Evolutionary conservation across 2,329 filamentous ascomycete genomes (phyloP), one percentile per base, ranked within the genome.

Genomic region (Fusarium xylarioides): DNA sequence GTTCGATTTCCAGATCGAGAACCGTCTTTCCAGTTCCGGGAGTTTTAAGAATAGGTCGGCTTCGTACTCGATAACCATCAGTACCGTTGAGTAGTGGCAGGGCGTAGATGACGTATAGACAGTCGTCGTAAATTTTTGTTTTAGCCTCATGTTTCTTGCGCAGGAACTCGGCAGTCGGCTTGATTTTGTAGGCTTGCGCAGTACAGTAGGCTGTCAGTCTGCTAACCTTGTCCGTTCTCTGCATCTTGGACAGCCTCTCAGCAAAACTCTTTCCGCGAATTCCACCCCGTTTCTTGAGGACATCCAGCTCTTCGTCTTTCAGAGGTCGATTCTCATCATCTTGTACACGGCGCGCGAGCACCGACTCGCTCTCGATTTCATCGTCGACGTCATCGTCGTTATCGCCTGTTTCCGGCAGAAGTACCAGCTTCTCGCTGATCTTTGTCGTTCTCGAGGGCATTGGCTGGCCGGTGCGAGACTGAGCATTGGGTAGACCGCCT

Each of bases 81-180:
- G 87, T 90, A 2, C 95, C 96, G 5, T 94, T 92, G 60, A 98
- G 86, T 21, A 99, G 85, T 10, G 96, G 96, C 35, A 98, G 85
- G 80, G 98, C 95, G 81, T 99, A 99, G 53, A 97, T 95, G 32
- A 92, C 94, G 80, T 99, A 99, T 30, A 99, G 86, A 79, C 96
- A 99, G 82, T 99, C 96, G 81, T 99, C 96, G 82, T 99, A 99
- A 10, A 98, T 87, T 83, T 99, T 99, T 19, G 95, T 97, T 83
- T 95, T 92, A 2, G 95, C 95, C 37, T 93, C 91, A 83, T 99
- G 96, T 78, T 92, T 92, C 73, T 93, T 93, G 76, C 93, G 92
- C 69, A 98, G 86, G 80, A 99, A 99, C 38, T 93, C 90, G 19
- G 95, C 94, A n/a, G 95, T 94, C 32, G 91, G 89, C 76, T 93